These are phyloP conservation scores for Pharnaceum exiguum DNA, from an alignment of 148 eudicot genomes.

Conservation along the genomic window DNA sequence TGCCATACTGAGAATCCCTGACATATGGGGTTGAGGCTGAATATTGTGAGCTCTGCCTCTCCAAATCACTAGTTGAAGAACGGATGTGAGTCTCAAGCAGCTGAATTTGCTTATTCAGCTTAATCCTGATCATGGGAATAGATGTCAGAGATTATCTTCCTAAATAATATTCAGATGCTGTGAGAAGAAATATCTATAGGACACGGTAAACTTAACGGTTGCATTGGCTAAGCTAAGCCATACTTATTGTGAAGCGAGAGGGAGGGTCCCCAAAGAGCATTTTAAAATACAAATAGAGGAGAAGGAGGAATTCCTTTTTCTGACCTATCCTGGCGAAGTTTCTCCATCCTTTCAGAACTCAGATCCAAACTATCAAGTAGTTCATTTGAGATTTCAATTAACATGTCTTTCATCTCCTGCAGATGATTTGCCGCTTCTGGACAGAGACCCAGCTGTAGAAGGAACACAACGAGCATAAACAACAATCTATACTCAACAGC, in stretches of 20 bases:
- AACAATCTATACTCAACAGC: not conserved
- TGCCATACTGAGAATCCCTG: conserved; percentile 37
- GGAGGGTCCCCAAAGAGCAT: no score
- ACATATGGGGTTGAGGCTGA: conserved; percentile 64
- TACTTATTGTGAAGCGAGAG: no score
- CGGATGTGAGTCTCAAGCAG: conserved; percentile 60
- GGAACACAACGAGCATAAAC: conserved; percentile 21
- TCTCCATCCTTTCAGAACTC: conserved; percentile 53
- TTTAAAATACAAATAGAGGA: no score
- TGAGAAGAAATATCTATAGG: not conserved
- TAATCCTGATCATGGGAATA: conserved; percentile 47
- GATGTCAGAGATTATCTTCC: conserved; percentile 10
- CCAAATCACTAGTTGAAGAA: conserved; percentile 30
- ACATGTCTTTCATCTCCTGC: conserved; percentile 78
- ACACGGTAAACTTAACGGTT: not conserved
- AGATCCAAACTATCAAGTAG: conserved; percentile 76
- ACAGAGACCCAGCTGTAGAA: conserved; percentile 76
- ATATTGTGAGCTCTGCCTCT: conserved; percentile 64
- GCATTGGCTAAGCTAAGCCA: not conserved
- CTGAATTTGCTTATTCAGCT: conserved; percentile 79
- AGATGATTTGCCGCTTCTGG: conserved; percentile 69
- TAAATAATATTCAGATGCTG: not conserved
- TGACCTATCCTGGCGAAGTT: conserved; percentile 84
- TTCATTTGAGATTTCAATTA: conserved; percentile 78
- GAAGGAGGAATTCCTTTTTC: not conserved